Base-by-base conservation (phyloP, 2,329 filamentous ascomycete species). In the Alternaria sp. region DNA sequence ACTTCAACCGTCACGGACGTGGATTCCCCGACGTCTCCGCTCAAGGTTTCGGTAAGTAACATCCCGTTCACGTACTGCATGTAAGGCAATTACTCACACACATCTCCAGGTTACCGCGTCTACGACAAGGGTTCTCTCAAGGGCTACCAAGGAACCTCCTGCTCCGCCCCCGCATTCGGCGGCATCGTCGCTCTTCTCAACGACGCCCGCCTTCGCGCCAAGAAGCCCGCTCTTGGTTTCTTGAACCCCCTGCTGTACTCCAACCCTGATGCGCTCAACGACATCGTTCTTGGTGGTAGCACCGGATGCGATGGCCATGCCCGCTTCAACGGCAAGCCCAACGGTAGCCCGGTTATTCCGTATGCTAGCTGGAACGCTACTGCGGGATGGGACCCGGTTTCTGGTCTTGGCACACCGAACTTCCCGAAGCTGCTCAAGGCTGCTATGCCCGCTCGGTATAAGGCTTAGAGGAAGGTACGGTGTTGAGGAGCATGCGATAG, bases 11-110 rank as follows among this genome's bases (percentile, higher is more conserved):
- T 64, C 32, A 86, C 12, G 89, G 89, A 0, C 83, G 89, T 64
- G 89, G 81, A 0, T 86, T 87, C 66, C 88, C 89, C 0, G 89
- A 91, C 65, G 83, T 91, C n/a, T 84, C 88, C 2, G 86, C 86
- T 4, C 86, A 87, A 61, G 90, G 89, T 26, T 50, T 51, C 4
- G 62, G 26, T 28, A 12, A 28, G 26, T 1, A 5, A 5, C 1
- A 28, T 5, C 1, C 10, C 1, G 5, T 5, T 5, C 3, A n/a
- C 26, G 10, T 2, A 11, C 10, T 28, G 5, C 1, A 28, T 28
- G 5, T 2, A 28, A 12, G 10, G 12, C 1, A 28, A 11, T 2
- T 11, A 28, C 26, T 28, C 5, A 28, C 9, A 11, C 10, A 5
- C 21, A 28, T 28, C 10, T 12, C 26, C 26, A 28, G 26, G 66